Conservation (phyloP, 2,329 filamentous ascomycete species). For the Teratosphaeria gauchensis region DNA sequence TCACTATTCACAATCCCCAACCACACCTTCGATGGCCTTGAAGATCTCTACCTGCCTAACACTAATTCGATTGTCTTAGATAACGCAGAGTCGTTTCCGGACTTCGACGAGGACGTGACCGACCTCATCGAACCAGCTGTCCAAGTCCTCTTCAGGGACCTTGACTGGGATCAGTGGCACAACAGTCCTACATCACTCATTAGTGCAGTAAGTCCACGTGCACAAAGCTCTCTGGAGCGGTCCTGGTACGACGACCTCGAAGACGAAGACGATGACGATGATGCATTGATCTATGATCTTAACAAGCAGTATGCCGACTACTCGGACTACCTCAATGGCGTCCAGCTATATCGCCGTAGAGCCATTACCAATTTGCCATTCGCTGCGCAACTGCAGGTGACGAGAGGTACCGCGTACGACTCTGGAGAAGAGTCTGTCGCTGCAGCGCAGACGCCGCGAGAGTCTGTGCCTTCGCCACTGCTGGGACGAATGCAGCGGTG, state of each 20-base stretch:
- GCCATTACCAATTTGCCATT: neutral
- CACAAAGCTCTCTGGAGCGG: neutral
- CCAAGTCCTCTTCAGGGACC: neutral
- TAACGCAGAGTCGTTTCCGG: neutral
- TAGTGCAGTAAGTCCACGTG: neutral
- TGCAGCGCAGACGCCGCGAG: neutral
- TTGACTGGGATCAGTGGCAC: neutral
- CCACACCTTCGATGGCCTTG: neutral
- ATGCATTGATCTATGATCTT: neutral
- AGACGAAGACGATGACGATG: neutral
- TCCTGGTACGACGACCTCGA: neutral
- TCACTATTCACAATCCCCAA: neutral
- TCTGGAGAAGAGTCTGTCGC: neutral
- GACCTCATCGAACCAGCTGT: neutral
- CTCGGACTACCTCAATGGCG: neutral
- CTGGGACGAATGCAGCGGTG: neutral
- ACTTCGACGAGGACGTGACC: neutral
- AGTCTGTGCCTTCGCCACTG: neutral
- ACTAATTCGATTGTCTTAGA: neutral
- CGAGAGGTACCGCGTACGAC: neutral
- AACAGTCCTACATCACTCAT: neutral
- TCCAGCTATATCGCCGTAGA: neutral
- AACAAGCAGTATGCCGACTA: neutral
- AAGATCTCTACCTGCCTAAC: neutral
- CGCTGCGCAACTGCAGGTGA: neutral